These are phyloP conservation scores for Cladosporium velox DNA, from an alignment of 2,329 filamentous ascomycete genomes.

Conservation along the genomic window DNA sequence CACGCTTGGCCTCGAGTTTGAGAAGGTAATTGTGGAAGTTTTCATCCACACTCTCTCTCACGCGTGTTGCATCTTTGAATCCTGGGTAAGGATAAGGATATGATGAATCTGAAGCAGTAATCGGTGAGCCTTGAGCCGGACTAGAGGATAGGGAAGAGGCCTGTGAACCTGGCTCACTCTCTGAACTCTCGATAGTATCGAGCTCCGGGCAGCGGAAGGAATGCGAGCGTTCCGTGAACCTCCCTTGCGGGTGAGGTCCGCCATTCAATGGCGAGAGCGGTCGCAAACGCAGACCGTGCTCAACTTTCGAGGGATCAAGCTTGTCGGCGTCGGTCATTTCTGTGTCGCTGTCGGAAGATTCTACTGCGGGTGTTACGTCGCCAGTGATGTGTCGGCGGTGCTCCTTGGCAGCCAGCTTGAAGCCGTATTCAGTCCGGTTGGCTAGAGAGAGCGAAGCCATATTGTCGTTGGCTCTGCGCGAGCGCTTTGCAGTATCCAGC, in stretches of 20 bases:
- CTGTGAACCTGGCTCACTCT: conserved; percentile 45
- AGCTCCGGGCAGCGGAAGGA: conserved; percentile 64
- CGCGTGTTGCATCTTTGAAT: conserved; percentile 55
- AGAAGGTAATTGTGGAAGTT: conserved; percentile 75
- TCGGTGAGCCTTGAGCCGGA: conserved; percentile 42
- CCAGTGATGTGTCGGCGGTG: conserved; percentile 35
- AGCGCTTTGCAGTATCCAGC: conserved; percentile 75
- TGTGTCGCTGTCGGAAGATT: conserved; percentile 16
- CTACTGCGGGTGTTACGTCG: conserved; percentile 23
- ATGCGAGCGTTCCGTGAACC: conserved; percentile 45
- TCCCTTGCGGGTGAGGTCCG: conserved; percentile 34
- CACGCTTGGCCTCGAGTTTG: conserved; percentile 75
- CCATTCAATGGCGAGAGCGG: conserved; percentile 34
- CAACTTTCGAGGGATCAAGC: conserved; percentile 15
- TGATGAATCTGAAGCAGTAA: conserved; percentile 51
- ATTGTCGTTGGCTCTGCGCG: conserved; percentile 66
- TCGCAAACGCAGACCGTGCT: conserved; percentile 26
- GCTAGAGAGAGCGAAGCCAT: conserved; percentile 63
- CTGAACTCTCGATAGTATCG: conserved; percentile 63
- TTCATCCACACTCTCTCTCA: conserved; percentile 70
- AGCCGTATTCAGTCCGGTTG: conserved; percentile 65
- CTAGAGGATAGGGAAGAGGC: conserved; percentile 48
- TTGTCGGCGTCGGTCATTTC: conserved; percentile 11
- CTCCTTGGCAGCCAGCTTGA: conserved; percentile 34
- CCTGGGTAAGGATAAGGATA: conserved; percentile 30